Evolutionary conservation across 2,329 filamentous ascomycete species (phyloP).

Genomic region (Colletotrichum liaoningense): DNA sequence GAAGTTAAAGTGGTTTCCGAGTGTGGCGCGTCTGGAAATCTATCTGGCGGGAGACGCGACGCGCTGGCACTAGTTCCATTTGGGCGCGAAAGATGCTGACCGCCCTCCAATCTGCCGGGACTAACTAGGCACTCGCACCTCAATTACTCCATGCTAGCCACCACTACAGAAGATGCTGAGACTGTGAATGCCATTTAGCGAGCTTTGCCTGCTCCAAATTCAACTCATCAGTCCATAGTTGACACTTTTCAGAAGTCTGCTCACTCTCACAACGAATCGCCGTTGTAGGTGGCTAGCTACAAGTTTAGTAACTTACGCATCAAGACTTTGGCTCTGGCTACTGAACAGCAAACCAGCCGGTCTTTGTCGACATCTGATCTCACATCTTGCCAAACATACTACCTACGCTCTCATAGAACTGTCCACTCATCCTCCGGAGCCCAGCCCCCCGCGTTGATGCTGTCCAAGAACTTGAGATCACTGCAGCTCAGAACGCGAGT

Average conservation of each 20-base stretch:
- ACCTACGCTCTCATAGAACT: neutral
- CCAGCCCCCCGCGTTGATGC: neutral
- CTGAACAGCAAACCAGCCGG: neutral
- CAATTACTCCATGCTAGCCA: too few relatives aligned
- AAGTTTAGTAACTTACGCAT: neutral
- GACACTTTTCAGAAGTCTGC: neutral
- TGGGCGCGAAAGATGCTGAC: neutral
- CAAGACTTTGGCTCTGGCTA: neutral
- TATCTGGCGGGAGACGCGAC: constrained; percentile 33
- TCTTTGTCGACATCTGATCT: neutral
- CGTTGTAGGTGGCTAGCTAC: neutral
- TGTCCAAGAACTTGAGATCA: neutral
- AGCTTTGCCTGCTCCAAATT: neutral
- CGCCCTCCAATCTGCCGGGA: constrained; percentile 6
- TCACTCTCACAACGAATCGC: neutral
- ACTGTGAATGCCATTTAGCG: neutral
- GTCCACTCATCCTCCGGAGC: too few relatives aligned
- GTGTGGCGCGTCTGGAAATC: constrained; percentile 26
- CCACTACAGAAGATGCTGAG: too few relatives aligned
- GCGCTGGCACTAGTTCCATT: constrained; percentile 27
- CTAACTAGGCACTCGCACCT: neutral
- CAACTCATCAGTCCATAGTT: neutral
- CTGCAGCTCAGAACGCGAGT: constrained; percentile 21
- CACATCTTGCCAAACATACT: neutral
- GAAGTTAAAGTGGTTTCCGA: constrained; percentile 26